Evolutionary conservation across 768 basidiomycete species (phyloP), one percentile per base, ranked within the genome.

Genomic region (Mycena galericulata): DNA sequence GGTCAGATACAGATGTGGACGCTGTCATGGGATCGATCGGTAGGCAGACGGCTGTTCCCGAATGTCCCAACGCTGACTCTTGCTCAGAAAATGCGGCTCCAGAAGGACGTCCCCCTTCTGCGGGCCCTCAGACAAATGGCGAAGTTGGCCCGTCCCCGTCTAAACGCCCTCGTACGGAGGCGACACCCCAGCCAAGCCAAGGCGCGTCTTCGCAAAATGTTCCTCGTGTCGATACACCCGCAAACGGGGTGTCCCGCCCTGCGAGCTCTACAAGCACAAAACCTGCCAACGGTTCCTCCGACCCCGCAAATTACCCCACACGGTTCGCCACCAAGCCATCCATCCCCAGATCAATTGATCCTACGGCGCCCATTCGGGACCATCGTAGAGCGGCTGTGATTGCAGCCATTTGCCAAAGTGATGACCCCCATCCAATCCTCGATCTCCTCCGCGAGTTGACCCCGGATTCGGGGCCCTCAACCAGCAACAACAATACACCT

Each of bases 291-390:
- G 79, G 73, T 34, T 76, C 80, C 49, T 65, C 83, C 3, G 87
- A 85, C n/a, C 59, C 77, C 34, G 87, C 88, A 24, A 72, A 76
- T 22, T 84, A 84, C 62, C 80, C 82, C 36, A 81, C 86, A 20
- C 90, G 92, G 29, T 88, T 92, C 64, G 87, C 92, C n/a, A 87
- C 90, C 2, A 92, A 89, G 74, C 88, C 92, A 6, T 80, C 84
- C 36, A 65, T 86, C 12, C 80, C 86, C 29, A 87, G 88, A 18
- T 77, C 79, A 47, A 82, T 84, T 63, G 91, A 93, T 71, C 84
- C 84, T 1, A 81, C 84, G 11, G 83, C 86, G 32, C 80, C 85
- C n/a, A 77, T 85, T 54, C 86, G 84, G 72, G 86, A 88, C 71
- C 81, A 84, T 29, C 86, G 91, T 47, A 85, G 90, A 29, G 82